Evolutionary conservation across 2,329 filamentous ascomycete species (phyloP), one percentile per base, ranked within the genome.

Genomic region (Pyrenochaeta sp.): DNA sequence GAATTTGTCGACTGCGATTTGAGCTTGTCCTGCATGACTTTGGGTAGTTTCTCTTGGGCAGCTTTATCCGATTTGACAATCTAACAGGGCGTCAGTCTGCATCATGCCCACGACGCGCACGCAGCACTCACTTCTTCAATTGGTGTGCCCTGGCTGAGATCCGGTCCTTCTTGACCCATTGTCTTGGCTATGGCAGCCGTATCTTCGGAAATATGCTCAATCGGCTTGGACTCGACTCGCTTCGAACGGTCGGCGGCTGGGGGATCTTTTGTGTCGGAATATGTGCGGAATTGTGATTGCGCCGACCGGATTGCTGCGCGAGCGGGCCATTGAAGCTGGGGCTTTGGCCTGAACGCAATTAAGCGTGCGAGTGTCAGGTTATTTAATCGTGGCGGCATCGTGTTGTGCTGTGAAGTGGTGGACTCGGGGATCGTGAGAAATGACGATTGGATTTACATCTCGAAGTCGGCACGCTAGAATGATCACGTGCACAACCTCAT

Each of bases 141-240:
- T 6, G 84, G 84, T 35, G 85, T 85, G 11, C 85, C 85, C 63
- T 87, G 83, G 35, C 81, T 77, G 23, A 87, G 61, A 60, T 88
- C 85, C 14, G 85, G 86, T 18, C 80, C 77, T 41, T 77, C 69
- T 40, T 77, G 72, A 40, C 83, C 81, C 60, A 76, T 82, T 18
- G 83, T 80, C 60, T 82, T 77, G 18, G 78, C 79, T 53, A 81
- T 78, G 55, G 81, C 79, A 26, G 80, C 80, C 21, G 84, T 84
- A 67, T 89, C 85, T 63, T 88, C 82, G 51, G 80, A 85, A 20
- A 87, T 81, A 72, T 84, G 78, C 28, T 81, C 80, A 39, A 84
- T 69, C 20, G 66, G 60, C 30, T 76, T 53, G 11, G 65, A 50
- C 36, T 67, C 63, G 20, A 55, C 48, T 39, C 58, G 57, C 39